Conservation (phyloP, 2,329 filamentous ascomycete genomes). For the Sclerotinia spermophila region DNA sequence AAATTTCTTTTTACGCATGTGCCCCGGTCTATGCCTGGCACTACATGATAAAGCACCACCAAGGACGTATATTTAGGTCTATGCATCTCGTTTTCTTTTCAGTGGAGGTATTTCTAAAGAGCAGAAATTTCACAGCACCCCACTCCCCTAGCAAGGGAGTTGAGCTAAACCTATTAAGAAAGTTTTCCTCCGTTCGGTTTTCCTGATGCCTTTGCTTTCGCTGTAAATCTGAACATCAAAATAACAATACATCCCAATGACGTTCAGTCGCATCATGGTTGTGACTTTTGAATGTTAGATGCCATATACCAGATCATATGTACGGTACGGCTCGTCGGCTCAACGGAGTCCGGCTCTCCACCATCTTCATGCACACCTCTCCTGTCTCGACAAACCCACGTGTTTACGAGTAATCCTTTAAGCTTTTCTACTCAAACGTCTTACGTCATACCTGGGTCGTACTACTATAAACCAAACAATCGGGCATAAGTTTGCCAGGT, state of each 20-base stretch:
- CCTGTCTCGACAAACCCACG: neutral
- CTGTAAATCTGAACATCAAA: neutral
- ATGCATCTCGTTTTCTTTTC: neutral
- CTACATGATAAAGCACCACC: neutral
- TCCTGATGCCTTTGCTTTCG: neutral
- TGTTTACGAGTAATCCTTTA: neutral
- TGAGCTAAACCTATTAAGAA: neutral
- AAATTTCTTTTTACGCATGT: neutral
- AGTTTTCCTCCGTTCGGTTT: neutral
- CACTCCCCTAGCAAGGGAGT: neutral
- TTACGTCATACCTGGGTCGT: neutral
- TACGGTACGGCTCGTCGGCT: neutral
- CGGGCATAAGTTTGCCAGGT: neutral
- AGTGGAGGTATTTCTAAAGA: neutral
- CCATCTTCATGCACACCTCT: neutral
- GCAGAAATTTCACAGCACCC: neutral
- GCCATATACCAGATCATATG: too few relatives aligned
- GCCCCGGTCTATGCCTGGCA: neutral
- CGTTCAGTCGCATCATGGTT: neutral
- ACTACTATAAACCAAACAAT: slow-evolving; percentile 3
- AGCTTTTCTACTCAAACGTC: neutral
- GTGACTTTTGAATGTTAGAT: neutral
- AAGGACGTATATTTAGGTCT: neutral
- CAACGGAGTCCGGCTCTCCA: neutral
- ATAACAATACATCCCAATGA: neutral